These are phyloP conservation scores for Tolypocladium ophioglossoides DNA, from an alignment of 2,329 filamentous ascomycete genomes.

Conservation along the genomic window DNA sequence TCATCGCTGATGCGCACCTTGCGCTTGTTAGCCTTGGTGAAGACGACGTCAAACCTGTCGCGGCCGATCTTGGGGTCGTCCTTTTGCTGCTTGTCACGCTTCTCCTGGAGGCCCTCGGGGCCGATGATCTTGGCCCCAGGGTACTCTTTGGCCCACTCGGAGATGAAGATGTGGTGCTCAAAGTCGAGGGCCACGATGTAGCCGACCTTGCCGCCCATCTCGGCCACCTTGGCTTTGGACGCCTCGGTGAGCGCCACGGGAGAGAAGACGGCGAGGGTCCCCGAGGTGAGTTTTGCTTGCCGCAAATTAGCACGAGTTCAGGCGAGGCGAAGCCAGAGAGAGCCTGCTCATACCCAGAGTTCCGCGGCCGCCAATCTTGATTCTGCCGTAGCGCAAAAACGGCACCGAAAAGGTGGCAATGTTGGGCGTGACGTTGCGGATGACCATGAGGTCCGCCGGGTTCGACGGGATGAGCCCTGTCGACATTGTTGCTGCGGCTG, in stretches of 20 bases:
- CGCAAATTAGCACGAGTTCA: neutral
- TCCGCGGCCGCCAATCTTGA: constrained; percentile 78
- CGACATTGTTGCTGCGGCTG: constrained; percentile 34
- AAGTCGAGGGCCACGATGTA: constrained; percentile 85
- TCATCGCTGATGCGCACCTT: constrained; percentile 53
- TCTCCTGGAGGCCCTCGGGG: constrained; percentile 73
- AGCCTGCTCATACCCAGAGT: constrained; percentile 56
- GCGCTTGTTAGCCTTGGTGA: constrained; percentile 45
- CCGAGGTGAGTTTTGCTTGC: constrained; percentile 69
- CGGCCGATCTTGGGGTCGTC: constrained; percentile 32
- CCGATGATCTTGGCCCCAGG: constrained; percentile 72
- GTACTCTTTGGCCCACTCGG: constrained; percentile 71
- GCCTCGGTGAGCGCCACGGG: constrained; percentile 76
- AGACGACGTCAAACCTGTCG: constrained; percentile 56
- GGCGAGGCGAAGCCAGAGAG: neutral
- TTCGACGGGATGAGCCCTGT: constrained; percentile 56
- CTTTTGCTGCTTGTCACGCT: constrained; percentile 51
- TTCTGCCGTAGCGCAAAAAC: constrained; percentile 67
- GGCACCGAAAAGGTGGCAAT: constrained; percentile 73
- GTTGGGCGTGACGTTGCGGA: constrained; percentile 71
- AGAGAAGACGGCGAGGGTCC: constrained; percentile 79
- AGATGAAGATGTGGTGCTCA: constrained; percentile 92
- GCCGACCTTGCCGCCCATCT: constrained; percentile 57
- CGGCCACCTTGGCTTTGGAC: constrained; percentile 51
- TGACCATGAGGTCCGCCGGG: constrained; percentile 79